Evolutionary conservation across 768 basidiomycete genomes (phyloP), one percentile per base, ranked within the genome.

Genomic region (Rhizopogon rudus): DNA sequence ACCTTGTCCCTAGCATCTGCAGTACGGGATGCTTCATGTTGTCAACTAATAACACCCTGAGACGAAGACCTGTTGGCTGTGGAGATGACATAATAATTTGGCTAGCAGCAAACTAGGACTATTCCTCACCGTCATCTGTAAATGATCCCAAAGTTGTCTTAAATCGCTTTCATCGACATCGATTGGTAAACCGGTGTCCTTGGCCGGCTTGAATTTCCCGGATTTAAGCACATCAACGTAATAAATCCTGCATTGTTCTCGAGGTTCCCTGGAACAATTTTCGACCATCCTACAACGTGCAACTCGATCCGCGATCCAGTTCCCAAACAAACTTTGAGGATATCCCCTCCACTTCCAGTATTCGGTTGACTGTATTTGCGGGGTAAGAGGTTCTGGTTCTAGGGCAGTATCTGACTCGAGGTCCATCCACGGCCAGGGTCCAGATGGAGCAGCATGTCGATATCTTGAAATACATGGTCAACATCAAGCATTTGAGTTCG

Each of bases 1-100:
- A 81, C 81, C 67, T 78, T 51, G 78, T 72, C 16, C 81, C 79
- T 7, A 81, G 69, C 72, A 80, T 79, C 56, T 77, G 76, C 35
- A 81, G 64, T 2, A 77, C 72, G 14, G 78, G 74, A 2, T 78
- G 79, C 0, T 73, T 70, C 33, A 81, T 56, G 41, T 74, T 71
- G 13, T 80, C 74, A 0, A 80, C 62, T 55, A 80, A 79, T 40
- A 79, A 53, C 1, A 62, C 64, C 6, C 67, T 59, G 10, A 66
- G 50, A 16, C 63, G 60, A 35, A 63, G 48, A 37, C 60, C 53
- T 12, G 54, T 50, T 39, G 58, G 57, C 20, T 59, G 58, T 55
- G 63, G n/a, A 40, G 20, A 14, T 45, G 31, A 28, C 22, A 1
- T 6, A 7, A 20, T 7, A 31, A 52, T 2, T 22, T 20, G 12